Base-by-base conservation (phyloP, 2,329 filamentous ascomycete species). In the Dactylellina cionopaga region DNA sequence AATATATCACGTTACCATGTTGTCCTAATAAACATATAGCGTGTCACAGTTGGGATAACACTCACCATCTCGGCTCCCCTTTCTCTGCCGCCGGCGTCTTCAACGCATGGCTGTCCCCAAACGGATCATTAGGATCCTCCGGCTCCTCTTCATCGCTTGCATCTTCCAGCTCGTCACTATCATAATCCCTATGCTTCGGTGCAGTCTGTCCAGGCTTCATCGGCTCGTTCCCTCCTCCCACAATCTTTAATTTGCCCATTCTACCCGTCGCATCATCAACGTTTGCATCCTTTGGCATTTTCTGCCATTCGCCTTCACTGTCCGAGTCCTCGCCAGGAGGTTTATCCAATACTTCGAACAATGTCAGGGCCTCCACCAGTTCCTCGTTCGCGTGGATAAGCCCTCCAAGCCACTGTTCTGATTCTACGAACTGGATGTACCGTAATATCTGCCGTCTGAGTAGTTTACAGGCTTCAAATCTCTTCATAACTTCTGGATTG, bases 371-470 rank as follows among this genome's bases (percentile, higher is more conserved):
- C 74, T 90, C 90, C 39, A 98, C 91, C n/a, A 99, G 88, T 80
- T 96, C 91, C 77, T 99, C 95, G 77, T 99, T 98, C 75, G 94
- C 93, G 77, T 95, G 92, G 15, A 99, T 88, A 3, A 99, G 85
- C 72, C 92, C 89, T 41, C 94, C 95, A 6, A 99, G 88, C 85
- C 91, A 97, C 78, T 98, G 89, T 78, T 98, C 94, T 6, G 88
- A 89, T 79, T 96, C 92, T 10, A 98, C 90, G 54, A 92, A 86
- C 78, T 98, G 92, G 74, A 98, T 96, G 79, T 97, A 98, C 63
- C 92, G 90, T 37, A 98, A 80, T 27, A 98, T 90, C 79, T 92
- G 91, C 66, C 92, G 86, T 51, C 95, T 87, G 10, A 98, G 86
- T 49, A 87, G 84, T 80, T 97, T 98, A 84, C 94, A 98, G 1